These are phyloP conservation scores for Pyricularia sp. DNA, from an alignment of 2,329 filamentous ascomycete species.

Conservation along the genomic window DNA sequence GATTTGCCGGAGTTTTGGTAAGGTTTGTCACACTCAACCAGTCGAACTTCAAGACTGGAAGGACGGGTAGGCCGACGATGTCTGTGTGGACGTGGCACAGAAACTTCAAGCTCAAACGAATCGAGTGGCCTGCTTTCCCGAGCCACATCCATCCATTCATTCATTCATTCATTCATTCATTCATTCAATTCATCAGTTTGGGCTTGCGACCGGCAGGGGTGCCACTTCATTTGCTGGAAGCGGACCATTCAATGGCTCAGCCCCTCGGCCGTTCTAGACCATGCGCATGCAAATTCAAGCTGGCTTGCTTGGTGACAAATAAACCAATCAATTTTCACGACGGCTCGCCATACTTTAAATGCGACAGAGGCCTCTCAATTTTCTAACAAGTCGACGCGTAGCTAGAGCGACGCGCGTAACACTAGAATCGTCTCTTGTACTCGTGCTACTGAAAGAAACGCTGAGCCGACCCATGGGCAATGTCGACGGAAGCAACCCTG, in stretches of 20 bases:
- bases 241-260: background rate
- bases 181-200: background rate
- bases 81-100: background rate
- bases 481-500: background rate
- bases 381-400: background rate
- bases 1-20: background rate
- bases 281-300: background rate
- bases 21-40: background rate
- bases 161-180: too few relatives aligned
- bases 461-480: background rate
- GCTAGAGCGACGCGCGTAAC: background rate
- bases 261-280: background rate
- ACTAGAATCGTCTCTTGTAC: background rate
- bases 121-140: background rate
- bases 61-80: background rate
- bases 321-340: background rate
- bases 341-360: background rate
- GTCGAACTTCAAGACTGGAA: background rate
- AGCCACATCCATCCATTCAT: background rate
- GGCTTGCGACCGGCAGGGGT: background rate
- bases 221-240: background rate
- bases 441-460: background rate
- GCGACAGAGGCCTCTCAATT: background rate
- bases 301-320: background rate
- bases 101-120: background rate